phyloP scores from a whole-genome alignment of 1,139 yeast genomes.

The Lodderomyces orthopsilosis region DNA sequence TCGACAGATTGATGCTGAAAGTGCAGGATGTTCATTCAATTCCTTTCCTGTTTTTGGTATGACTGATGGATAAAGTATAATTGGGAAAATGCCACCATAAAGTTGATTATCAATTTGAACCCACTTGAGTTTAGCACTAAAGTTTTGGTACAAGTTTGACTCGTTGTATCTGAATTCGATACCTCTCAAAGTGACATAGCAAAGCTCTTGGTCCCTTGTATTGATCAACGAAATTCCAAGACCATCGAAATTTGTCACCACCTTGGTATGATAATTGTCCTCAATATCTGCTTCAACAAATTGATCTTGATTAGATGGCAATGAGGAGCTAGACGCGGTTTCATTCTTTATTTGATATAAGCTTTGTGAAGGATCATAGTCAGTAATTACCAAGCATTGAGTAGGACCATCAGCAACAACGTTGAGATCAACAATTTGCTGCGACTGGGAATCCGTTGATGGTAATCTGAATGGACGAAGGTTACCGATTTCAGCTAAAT shows the following conservation, averaged over 20 bases:
- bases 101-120: slow-evolving; percentile 90
- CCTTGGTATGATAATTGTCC: slow-evolving; percentile 60
- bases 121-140: slow-evolving; percentile 87
- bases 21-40: slow-evolving; percentile 84
- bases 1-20: slow-evolving; percentile 78
- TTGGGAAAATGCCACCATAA: slow-evolving; percentile 86
- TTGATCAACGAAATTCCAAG: slow-evolving; percentile 85
- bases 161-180: slow-evolving; percentile 78
- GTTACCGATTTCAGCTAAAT: slow-evolving; percentile 89
- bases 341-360: slow-evolving; percentile 55
- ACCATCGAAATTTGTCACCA: slow-evolving; percentile 75
- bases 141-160: slow-evolving; percentile 78
- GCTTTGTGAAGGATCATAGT: slow-evolving; percentile 76
- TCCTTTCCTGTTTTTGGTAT: slow-evolving; percentile 84
- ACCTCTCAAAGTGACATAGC: slow-evolving; percentile 79
- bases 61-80: slow-evolving; percentile 85
- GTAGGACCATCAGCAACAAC: slow-evolving; percentile 97
- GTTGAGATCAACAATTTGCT: slow-evolving; percentile 69
- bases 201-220: slow-evolving; percentile 66
- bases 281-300: slow-evolving; percentile 69
- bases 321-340: slow-evolving; percentile 14
- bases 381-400: slow-evolving; percentile 79
- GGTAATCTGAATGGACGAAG: slow-evolving; percentile 82
- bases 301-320: slow-evolving; percentile 29
- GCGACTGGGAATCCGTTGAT: slow-evolving; percentile 39